phyloP scores from a whole-genome alignment of 306 rosid species.

The Sophora flavescens region DNA sequence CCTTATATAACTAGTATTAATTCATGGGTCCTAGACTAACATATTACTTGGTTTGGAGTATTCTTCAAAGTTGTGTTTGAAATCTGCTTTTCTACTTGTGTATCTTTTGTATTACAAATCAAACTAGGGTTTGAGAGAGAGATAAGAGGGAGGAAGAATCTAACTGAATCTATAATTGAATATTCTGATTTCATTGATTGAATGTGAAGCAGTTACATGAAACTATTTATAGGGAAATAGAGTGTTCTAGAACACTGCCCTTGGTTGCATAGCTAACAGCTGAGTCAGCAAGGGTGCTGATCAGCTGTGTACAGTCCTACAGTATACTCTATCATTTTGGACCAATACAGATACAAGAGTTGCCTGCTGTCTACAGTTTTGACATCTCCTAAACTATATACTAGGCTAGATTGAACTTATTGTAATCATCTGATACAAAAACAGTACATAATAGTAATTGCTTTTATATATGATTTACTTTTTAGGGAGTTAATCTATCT shows the following conservation, averaged over 20 bases:
- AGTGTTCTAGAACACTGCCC: too few relatives aligned
- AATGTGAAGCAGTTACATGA: too few relatives aligned
- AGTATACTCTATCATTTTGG: too few relatives aligned
- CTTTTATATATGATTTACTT: slow-evolving; percentile 45
- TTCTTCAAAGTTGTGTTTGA: not conserved
- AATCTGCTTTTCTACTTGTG: slow-evolving; percentile 33
- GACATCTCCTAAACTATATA: slow-evolving; percentile 12
- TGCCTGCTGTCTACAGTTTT: not conserved
- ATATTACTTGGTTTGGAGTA: slow-evolving; percentile 16
- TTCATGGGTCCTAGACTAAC: not conserved
- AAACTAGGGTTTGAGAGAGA: too few relatives aligned
- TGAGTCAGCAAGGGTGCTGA: too few relatives aligned
- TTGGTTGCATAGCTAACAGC: too few relatives aligned
- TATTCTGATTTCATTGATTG: too few relatives aligned
- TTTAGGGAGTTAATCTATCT: slow-evolving; percentile 82
- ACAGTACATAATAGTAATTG: slow-evolving; percentile 12
- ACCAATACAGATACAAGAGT: slow-evolving; percentile 12
- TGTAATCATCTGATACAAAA: not conserved
- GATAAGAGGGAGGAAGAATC: too few relatives aligned
- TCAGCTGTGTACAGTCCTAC: too few relatives aligned
- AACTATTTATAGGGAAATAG: too few relatives aligned
- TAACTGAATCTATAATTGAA: too few relatives aligned
- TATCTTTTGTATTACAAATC: too few relatives aligned
- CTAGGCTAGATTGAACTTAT: slow-evolving; percentile 28
- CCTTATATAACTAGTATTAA: not conserved